These are phyloP conservation scores for Trametes pubescens DNA, from an alignment of 1,284 basidiomycete genomes.

Conservation along the genomic window DNA sequence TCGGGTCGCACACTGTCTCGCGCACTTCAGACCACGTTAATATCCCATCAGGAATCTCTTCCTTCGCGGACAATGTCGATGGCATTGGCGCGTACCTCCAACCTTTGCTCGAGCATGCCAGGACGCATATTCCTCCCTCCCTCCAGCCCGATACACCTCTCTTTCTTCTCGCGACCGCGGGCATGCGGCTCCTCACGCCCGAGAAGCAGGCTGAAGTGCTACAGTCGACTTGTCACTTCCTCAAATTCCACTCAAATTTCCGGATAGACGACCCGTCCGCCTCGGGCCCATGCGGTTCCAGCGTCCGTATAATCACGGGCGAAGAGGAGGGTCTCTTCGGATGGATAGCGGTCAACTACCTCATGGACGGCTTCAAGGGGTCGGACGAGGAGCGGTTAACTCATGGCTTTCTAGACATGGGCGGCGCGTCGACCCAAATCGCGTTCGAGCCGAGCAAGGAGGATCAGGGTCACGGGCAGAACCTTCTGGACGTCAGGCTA, in stretches of 20 bases:
- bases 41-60: conserved; percentile 80
- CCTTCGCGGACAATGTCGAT: conserved; percentile 76
- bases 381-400: conserved; percentile 74
- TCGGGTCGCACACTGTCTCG: conserved; percentile 14
- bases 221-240: conserved; percentile 78
- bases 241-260: conserved; percentile 80
- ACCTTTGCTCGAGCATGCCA: conserved; percentile 87
- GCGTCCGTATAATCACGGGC: conserved; percentile 94
- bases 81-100: conserved; percentile 80
- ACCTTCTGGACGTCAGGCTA: conserved; percentile 84
- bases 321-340: conserved; percentile 99
- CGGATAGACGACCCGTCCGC: conserved; percentile 69
- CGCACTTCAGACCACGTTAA: not conserved
- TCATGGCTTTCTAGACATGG: conserved; percentile 99
- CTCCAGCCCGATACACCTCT: conserved; percentile 87
- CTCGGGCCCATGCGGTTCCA: conserved; percentile 85
- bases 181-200: conserved; percentile 89
- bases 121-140: conserved; percentile 85
- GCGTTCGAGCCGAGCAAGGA: conserved; percentile 86
- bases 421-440: conserved; percentile 97
- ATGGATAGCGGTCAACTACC: conserved; percentile 99
- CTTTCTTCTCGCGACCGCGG: conserved; percentile 96
- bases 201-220: conserved; percentile 80
- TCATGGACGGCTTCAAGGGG: conserved; percentile 95
- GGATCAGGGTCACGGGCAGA: conserved; percentile 62